Conservation (phyloP, 352 stramenopile genomes). For the Phytophthora multivora region DNA sequence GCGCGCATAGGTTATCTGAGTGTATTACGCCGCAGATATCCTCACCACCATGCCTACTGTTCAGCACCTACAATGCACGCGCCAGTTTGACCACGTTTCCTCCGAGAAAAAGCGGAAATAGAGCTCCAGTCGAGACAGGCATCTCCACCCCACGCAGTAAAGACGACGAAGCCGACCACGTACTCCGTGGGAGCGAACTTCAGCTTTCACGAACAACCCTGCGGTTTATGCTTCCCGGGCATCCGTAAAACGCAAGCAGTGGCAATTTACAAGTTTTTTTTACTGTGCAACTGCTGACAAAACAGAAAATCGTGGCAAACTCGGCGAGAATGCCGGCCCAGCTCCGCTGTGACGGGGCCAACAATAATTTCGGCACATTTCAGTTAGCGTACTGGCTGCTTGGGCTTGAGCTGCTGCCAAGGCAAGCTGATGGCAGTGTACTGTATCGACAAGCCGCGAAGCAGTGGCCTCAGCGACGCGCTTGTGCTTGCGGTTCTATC, state of each 20-base stretch:
- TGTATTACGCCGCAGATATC: neutral
- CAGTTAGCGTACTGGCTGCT: no score
- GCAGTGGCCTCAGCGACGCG: neutral
- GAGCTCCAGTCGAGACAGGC: neutral
- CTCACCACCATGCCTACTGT: no score
- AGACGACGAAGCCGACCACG: neutral
- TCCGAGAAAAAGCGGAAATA: conserved; percentile 10
- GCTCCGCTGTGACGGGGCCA: no score
- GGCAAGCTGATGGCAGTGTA: conserved; percentile 9
- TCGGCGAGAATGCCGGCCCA: no score
- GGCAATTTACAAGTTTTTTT: conserved; percentile 2
- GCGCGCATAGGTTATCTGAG: neutral
- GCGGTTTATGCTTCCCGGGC: conserved; percentile 4
- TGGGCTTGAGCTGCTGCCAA: neutral
- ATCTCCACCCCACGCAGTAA: neutral
- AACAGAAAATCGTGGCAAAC: no score
- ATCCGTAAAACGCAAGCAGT: conserved; percentile 8
- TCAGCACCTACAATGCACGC: neutral
- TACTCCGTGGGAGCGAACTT: conserved; percentile 11
- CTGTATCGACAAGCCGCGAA: conserved; percentile 4
- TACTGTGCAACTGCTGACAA: neutral
- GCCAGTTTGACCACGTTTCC: neutral
- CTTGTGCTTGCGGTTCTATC: neutral
- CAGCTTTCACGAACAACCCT: conserved; percentile 2
- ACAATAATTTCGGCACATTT: no score